Conservation (phyloP, 106 monocot species). For the Vanilla planifolia region DNA sequence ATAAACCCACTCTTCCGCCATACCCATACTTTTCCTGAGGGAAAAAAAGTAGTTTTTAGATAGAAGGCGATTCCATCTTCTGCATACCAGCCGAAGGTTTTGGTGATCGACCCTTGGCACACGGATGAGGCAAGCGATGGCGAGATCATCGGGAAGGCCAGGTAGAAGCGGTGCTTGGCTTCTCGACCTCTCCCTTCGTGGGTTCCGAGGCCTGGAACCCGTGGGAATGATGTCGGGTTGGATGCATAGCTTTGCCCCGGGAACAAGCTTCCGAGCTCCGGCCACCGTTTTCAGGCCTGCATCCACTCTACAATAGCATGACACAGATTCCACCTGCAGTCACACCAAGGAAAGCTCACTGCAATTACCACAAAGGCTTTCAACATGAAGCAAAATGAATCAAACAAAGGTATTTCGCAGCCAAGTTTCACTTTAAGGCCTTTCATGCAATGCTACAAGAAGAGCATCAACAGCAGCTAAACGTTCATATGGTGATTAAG, state of each 20-base stretch:
- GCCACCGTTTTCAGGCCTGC: slow-evolving; percentile 24
- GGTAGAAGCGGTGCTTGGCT: slow-evolving; percentile 17
- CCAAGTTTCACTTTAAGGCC: too few relatives aligned
- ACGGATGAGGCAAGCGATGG: slow-evolving; percentile 23
- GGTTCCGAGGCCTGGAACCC: slow-evolving; percentile 11
- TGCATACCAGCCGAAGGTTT: slow-evolving; percentile 20
- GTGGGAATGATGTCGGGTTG: slow-evolving; percentile 23
- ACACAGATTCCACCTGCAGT: slow-evolving; percentile 22
- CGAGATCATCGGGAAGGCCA: slow-evolving; percentile 36
- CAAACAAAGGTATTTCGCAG: too few relatives aligned
- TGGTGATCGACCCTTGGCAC: slow-evolving; percentile 27
- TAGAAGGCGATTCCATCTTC: slow-evolving; percentile 22
- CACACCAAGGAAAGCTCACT: too few relatives aligned
- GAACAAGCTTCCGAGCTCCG: slow-evolving; percentile 28
- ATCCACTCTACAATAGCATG: slow-evolving; percentile 27
- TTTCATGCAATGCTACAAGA: too few relatives aligned
- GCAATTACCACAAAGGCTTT: too few relatives aligned
- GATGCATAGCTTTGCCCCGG: slow-evolving; percentile 25
- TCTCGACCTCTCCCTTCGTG: slow-evolving; percentile 15
- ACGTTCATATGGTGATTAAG: too few relatives aligned
- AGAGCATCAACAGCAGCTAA: too few relatives aligned
- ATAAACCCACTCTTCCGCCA: slow-evolving; percentile 32
- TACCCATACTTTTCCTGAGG: slow-evolving; percentile 19
- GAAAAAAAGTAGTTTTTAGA: slow-evolving; percentile 25
- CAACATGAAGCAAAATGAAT: too few relatives aligned